Conservation (phyloP, 2,329 filamentous ascomycete genomes). For the Fusarium sp. region DNA sequence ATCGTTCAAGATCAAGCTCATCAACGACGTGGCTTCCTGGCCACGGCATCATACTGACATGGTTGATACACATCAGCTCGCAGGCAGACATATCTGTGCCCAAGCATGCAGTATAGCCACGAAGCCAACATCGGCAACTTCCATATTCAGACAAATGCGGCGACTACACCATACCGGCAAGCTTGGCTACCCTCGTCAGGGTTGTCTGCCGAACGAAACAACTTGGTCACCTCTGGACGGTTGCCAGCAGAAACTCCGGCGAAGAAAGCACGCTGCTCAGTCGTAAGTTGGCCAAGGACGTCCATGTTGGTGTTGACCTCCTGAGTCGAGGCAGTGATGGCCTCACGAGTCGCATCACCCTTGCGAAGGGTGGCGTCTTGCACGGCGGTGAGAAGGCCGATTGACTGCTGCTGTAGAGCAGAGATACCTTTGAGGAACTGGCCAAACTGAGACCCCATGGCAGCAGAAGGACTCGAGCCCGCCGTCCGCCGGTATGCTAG, state of each 20-base stretch:
- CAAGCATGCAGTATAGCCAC: not conserved
- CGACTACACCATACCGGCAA: not conserved
- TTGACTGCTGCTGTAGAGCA: no score
- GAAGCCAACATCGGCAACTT: not conserved
- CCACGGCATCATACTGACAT: not conserved
- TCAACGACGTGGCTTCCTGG: not conserved
- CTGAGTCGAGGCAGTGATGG: not conserved
- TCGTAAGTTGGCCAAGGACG: not conserved
- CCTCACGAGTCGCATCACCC: not conserved
- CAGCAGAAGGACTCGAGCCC: no score
- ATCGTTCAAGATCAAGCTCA: not conserved
- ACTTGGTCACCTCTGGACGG: not conserved
- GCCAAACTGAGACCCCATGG: no score
- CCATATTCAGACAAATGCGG: not conserved
- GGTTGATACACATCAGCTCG: not conserved
- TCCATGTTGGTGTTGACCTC: not conserved
- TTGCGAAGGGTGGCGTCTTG: not conserved
- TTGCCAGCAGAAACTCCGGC: not conserved
- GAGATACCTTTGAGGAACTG: rapidly evolving
- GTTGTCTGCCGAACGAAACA: not conserved
- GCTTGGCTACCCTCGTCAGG: not conserved
- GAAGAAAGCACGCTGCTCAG: not conserved
- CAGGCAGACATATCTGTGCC: not conserved
- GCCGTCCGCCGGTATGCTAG: no score
- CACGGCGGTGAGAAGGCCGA: not conserved